These are phyloP conservation scores for Roridomyces roridus DNA, from an alignment of 768 basidiomycete genomes.

Conservation along the genomic window DNA sequence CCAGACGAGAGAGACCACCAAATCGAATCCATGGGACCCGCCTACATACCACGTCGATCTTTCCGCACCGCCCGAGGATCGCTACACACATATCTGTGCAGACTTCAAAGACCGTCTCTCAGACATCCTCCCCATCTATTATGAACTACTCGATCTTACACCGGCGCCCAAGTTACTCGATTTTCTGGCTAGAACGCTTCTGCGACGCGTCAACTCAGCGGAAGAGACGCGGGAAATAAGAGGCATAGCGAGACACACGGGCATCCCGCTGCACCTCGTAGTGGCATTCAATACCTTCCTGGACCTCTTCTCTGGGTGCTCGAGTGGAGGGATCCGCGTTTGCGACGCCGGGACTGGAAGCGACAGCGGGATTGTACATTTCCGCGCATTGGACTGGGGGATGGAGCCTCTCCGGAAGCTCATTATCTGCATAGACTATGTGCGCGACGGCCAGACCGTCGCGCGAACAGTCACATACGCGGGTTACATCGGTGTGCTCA, in stretches of 20 bases:
- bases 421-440: slow-evolving; percentile 41
- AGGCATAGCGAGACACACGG: slow-evolving; percentile 36
- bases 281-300: slow-evolving; percentile 48
- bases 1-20: no score
- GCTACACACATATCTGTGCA: slow-evolving; percentile 38
- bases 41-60: slow-evolving; percentile 41
- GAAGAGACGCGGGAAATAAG: slow-evolving; percentile 43
- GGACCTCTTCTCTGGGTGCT: slow-evolving; percentile 45
- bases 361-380: slow-evolving; percentile 37
- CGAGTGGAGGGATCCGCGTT: slow-evolving; percentile 41
- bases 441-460: slow-evolving; percentile 36
- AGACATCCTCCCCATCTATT: slow-evolving; percentile 35
- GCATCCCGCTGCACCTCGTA: slow-evolving; percentile 37
- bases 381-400: slow-evolving; percentile 45
- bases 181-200: slow-evolving; percentile 31
- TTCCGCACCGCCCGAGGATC: slow-evolving; percentile 34
- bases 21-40: slow-evolving; percentile 16
- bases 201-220: slow-evolving; percentile 35
- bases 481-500: slow-evolving; percentile 44
- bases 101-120: slow-evolving; percentile 35
- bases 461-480: slow-evolving; percentile 48
- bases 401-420: slow-evolving; percentile 43
- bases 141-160: slow-evolving; percentile 32
- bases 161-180: slow-evolving; percentile 30
- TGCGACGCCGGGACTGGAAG: slow-evolving; percentile 24